Percentiles rank a stretch among this genome's conserved stretches.
Evolutionary conservation across 441 rosid genomes (phyloP).

Genomic region (Eutrema salsugineum): DNA sequence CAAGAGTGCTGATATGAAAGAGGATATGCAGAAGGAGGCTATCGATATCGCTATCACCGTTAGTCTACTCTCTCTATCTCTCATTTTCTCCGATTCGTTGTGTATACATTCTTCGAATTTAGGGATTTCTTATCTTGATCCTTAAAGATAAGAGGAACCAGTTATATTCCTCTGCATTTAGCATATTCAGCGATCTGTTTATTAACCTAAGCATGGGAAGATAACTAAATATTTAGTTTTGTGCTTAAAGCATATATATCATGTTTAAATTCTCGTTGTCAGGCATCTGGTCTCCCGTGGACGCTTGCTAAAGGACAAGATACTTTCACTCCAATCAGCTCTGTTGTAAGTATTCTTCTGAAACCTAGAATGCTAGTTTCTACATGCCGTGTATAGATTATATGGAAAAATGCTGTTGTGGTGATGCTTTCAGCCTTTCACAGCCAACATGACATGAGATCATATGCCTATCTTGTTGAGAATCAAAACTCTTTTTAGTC

Average conservation of each 20-base stretch:
- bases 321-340: slow-evolving; percentile 90
- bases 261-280: slow-evolving; percentile 14
- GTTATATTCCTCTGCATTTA: slow-evolving; percentile 70
- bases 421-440: not conserved
- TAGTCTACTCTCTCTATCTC: not conserved
- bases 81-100: not conserved
- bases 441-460: slow-evolving; percentile 1
- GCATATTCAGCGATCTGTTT: not conserved
- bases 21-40: slow-evolving; percentile 92
- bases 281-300: slow-evolving; percentile 99
- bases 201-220: not conserved
- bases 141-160: slow-evolving; percentile 58
- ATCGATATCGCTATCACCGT: slow-evolving; percentile 80
- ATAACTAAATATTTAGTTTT: not conserved
- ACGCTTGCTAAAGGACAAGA: slow-evolving; percentile 94
- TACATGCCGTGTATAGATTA: not conserved
- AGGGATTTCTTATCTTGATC: slow-evolving; percentile 5
- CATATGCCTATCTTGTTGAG: not conserved
- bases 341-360: slow-evolving; percentile 56
- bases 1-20: slow-evolving; percentile 99
- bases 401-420: not conserved
- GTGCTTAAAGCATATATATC: not conserved
- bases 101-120: not conserved
- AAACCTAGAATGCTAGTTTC: not conserved
- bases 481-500: not conserved